Base-by-base conservation (phyloP, 257 asterid genomes). In the Apocynum venetum region DNA sequence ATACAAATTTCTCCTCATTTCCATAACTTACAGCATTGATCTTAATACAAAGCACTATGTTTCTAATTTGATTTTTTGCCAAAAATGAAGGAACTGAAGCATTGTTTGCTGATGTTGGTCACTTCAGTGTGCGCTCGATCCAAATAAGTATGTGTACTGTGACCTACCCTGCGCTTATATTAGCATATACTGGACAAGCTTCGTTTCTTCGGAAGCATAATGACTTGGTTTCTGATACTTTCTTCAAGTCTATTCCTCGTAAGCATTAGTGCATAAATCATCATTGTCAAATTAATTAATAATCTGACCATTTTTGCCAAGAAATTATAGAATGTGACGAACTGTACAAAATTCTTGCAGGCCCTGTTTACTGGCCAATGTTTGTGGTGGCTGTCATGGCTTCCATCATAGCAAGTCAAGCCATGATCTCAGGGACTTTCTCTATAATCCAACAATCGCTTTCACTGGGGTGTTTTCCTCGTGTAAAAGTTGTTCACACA, bases 61-160 rank as follows among this genome's bases (percentile, higher is more conserved):
- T n/a, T n/a, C n/a, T n/a, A n/a, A n/a, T n/a, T 48, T 49, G 38
- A 46, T 51, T 72, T 13, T 44, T 52, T 4, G 57, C 51, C 51
- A n/a, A 1, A 48, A 67, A 53, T 76, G 80, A 85, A 87, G 93
- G 96, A 72, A 76, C 90, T 1, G 97, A 90, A 79, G 97, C 97
- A 7, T 60, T 92, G 44, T 92, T 90, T 78, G 96, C 94, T 0
- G 94, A 92, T 63, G 84, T 92, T 36, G 96, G 90, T 1, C 96
- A 92, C 72, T 90, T 92, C 75, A 85, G 87, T 0, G 92, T 91
- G 43, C 87, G 77, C 63, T 80, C 93, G 1, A 80, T 91, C 41
- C 97, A 88, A 64, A 77, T 89, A 66, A 87, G 93, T 77, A 83
- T 84, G 86, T 88, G 89, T n/a, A 47, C 59, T 14, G 80, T 91